phyloP scores from a whole-genome alignment of 2,329 filamentous ascomycete species.

The Colletotrichum sp. region DNA sequence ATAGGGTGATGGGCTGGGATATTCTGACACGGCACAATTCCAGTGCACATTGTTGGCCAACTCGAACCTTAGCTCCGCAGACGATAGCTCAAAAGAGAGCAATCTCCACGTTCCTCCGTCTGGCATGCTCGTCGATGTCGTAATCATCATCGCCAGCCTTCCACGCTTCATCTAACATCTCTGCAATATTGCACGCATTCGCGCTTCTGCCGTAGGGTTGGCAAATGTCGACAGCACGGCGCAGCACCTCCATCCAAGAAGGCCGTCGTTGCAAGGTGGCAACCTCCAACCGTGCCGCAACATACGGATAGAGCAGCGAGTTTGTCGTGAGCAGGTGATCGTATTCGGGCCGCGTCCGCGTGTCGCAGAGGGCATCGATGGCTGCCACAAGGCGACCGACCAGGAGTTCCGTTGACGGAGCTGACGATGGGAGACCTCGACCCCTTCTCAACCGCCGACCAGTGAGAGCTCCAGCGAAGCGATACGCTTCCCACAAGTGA shows the following conservation, averaged over 20 bases:
- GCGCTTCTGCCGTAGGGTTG: neutral
- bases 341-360: neutral
- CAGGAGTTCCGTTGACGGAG: neutral
- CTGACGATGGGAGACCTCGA: neutral
- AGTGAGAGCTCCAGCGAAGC: neutral
- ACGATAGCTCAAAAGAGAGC: neutral
- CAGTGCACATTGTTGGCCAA: neutral
- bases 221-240: neutral
- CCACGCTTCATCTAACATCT: neutral
- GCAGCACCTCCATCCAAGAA: slow-evolving; percentile 8
- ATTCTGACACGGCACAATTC: neutral
- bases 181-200: neutral
- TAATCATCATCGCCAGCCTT: neutral
- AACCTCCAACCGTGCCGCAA: slow-evolving; percentile 28
- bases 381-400: neutral
- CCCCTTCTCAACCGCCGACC: neutral
- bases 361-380: neutral
- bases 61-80: neutral
- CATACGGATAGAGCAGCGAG: slow-evolving; percentile 28
- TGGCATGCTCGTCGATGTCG: slow-evolving; percentile 7
- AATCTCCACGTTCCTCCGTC: neutral
- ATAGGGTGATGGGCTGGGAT: neutral
- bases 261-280: slow-evolving; percentile 6
- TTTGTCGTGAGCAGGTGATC: slow-evolving; percentile 17
- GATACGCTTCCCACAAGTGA: neutral